Conservation (phyloP, 179 eudicot genomes). For the Silene coronaria region DNA sequence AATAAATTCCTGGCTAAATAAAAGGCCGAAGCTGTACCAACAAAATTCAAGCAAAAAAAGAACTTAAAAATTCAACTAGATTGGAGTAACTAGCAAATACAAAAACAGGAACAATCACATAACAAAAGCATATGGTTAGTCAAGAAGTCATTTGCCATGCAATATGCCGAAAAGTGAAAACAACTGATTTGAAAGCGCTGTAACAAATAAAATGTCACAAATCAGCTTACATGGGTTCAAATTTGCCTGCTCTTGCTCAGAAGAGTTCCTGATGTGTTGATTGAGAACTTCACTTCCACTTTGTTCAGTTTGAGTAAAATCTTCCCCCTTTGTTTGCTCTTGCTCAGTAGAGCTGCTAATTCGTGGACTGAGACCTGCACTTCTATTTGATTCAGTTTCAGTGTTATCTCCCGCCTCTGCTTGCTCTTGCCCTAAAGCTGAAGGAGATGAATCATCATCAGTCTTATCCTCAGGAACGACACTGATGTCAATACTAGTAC, state of each 20-base stretch:
- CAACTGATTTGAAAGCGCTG: background rate
- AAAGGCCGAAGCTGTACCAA: background rate
- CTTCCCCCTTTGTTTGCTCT: constrained; percentile 10
- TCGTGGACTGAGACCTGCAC: constrained; percentile 30
- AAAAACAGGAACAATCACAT: background rate
- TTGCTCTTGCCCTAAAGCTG: constrained; percentile 28
- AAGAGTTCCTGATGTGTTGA: constrained; percentile 22
- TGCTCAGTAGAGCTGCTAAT: constrained; percentile 24
- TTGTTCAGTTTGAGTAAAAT: constrained; percentile 28
- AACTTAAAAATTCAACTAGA: background rate
- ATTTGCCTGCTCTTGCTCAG: constrained; percentile 25
- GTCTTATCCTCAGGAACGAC: constrained; percentile 23
- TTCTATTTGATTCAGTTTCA: constrained; percentile 28
- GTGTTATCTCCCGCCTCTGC: constrained; percentile 10
- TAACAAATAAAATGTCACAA: background rate
- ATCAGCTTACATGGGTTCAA: constrained; percentile 28
- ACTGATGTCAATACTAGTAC: constrained; percentile 21
- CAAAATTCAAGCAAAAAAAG: background rate
- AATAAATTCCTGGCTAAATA: background rate
- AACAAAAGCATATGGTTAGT: constrained; percentile 1
- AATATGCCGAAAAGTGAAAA: background rate
- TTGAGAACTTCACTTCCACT: constrained; percentile 28
- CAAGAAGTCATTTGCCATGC: constrained; percentile 6
- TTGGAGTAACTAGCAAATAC: background rate
- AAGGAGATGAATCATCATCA: constrained; percentile 23